Evolutionary conservation across 1,284 basidiomycete species (phyloP).

Genomic region (Leccinum pachyderme): DNA sequence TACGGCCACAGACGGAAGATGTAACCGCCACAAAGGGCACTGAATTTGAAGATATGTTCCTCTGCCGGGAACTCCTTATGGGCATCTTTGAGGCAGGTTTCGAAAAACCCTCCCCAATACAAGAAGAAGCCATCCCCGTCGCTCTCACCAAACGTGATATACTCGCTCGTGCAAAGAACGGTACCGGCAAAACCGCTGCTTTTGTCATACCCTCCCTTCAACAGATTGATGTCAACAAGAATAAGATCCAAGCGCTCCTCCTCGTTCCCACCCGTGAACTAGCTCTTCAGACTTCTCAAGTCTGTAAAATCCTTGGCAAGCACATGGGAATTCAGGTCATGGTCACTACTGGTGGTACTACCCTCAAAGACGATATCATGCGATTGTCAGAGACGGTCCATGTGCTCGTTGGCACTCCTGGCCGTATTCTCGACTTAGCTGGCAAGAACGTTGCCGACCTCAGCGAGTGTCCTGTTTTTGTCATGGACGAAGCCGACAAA

Average conservation of each 20-base stretch:
- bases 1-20: slow-evolving; percentile 92
- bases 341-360: slow-evolving; percentile 99
- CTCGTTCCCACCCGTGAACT: slow-evolving; percentile 95
- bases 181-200: slow-evolving; percentile 95
- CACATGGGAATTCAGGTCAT: slow-evolving; percentile 96
- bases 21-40: slow-evolving; percentile 88
- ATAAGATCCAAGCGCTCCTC: slow-evolving; percentile 93
- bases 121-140: slow-evolving; percentile 94
- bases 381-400: slow-evolving; percentile 90
- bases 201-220: slow-evolving; percentile 98
- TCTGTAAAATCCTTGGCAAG: slow-evolving; percentile 96
- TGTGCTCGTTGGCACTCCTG: slow-evolving; percentile 95
- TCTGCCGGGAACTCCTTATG: slow-evolving; percentile 82
- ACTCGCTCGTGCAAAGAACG: slow-evolving; percentile 89
- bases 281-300: slow-evolving; percentile 94
- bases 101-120: slow-evolving; percentile 95
- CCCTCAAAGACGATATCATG: slow-evolving; percentile 96
- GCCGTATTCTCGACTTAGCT: slow-evolving; percentile 92
- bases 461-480: slow-evolving; percentile 92
- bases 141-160: slow-evolving; percentile 87
- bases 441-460: slow-evolving; percentile 95
- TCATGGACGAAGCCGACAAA: slow-evolving; percentile 99
- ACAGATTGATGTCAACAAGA: slow-evolving; percentile 82
- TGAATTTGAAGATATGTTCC: slow-evolving; percentile 87
- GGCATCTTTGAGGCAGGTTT: slow-evolving; percentile 97